Conservation (phyloP, 345 rosid species). For the Microcos paniculata region DNA sequence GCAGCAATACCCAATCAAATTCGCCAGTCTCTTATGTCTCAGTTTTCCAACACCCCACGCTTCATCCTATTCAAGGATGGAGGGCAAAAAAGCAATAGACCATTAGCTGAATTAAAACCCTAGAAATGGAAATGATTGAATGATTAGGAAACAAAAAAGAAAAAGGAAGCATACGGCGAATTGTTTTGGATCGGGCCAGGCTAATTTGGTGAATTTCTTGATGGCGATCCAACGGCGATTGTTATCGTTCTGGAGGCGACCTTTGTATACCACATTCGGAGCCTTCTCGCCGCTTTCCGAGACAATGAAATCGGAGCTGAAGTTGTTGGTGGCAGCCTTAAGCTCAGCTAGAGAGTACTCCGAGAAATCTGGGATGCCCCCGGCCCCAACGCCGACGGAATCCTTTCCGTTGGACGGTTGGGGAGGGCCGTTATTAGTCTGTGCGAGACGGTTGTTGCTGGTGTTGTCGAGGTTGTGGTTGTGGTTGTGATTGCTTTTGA, state of each 20-base stretch:
- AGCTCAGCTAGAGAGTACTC: constrained; percentile 80
- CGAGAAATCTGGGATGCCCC: constrained; percentile 39
- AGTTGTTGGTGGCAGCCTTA: constrained; percentile 79
- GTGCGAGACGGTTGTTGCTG: constrained; percentile 12
- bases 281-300: constrained; percentile 79
- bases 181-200: constrained; percentile 96
- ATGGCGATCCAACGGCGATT: constrained; percentile 69
- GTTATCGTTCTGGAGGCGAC: constrained; percentile 46
- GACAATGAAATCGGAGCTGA: constrained; percentile 65
- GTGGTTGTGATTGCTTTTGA: constrained; percentile 6
- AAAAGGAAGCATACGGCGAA: constrained; percentile 50
- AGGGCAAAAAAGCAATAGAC: neutral
- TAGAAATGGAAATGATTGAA: neutral
- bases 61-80: constrained; percentile 52
- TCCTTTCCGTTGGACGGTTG: constrained; percentile 30
- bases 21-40: constrained; percentile 70
- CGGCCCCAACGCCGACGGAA: constrained; percentile 23
- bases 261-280: constrained; percentile 80
- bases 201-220: constrained; percentile 65
- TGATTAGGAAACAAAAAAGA: neutral
- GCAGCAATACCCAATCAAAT: constrained; percentile 93
- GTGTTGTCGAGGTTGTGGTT: neutral
- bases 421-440: constrained; percentile 18
- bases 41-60: constrained; percentile 77
- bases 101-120: constrained; percentile 20